Evolutionary conservation across 805 yeast genomes (phyloP).

Genomic region (Brettanomyces sp.): DNA sequence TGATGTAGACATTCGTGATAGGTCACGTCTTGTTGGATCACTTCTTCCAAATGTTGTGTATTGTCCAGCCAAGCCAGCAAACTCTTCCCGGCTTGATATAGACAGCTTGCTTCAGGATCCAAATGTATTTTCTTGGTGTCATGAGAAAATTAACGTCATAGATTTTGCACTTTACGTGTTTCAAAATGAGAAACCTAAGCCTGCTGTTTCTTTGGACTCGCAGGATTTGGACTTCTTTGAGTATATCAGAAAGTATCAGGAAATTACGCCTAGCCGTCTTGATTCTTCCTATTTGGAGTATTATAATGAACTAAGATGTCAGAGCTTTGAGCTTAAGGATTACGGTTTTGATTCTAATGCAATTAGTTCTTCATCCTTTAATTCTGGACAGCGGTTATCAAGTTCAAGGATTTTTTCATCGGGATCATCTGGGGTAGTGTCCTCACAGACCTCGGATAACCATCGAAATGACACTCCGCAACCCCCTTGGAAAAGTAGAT

Average conservation of each 20-base stretch:
- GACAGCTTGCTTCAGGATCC: slow-evolving; percentile 9
- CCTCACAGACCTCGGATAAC: not conserved
- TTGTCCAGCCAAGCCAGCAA: slow-evolving; percentile 12
- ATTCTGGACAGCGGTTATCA: too few species aligned
- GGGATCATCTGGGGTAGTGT: not conserved
- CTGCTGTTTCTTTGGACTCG: slow-evolving; percentile 1
- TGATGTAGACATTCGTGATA: slow-evolving; percentile 70
- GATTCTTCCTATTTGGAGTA: slow-evolving; percentile 17
- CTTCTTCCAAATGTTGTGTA: slow-evolving; percentile 38
- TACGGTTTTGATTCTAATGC: slow-evolving; percentile 20
- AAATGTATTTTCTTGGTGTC: slow-evolving; percentile 7
- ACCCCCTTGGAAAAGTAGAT: not conserved
- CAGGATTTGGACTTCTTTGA: not conserved
- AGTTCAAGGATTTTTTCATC: not conserved
- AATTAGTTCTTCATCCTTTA: slow-evolving; percentile 11
- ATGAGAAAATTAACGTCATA: slow-evolving; percentile 16
- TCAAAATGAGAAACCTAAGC: slow-evolving; percentile 19
- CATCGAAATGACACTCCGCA: not conserved
- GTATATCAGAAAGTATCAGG: slow-evolving; percentile 7
- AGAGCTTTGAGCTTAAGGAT: slow-evolving; percentile 30
- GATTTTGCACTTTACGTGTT: slow-evolving; percentile 22
- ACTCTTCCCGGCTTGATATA: slow-evolving; percentile 8
- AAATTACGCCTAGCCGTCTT: slow-evolving; percentile 8
- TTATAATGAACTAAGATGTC: slow-evolving; percentile 20
- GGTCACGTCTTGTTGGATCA: slow-evolving; percentile 65